Percentiles rank a stretch among this genome's conserved stretches.
phyloP scores from a whole-genome alignment of 2,329 filamentous ascomycete species.

The Colletotrichum sp. region DNA sequence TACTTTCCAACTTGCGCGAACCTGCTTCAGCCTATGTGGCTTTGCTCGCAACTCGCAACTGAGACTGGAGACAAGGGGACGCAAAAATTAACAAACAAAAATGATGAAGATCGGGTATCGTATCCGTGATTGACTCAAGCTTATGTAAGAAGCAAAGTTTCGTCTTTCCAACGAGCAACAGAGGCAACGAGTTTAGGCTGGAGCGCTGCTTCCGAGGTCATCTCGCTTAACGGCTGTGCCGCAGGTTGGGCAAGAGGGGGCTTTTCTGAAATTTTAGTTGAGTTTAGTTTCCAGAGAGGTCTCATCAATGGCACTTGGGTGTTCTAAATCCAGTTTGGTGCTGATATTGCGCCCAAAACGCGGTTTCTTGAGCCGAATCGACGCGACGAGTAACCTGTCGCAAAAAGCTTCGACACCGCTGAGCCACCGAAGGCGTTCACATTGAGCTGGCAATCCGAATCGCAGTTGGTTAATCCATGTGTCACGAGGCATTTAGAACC shows the following conservation, averaged over 20 bases:
- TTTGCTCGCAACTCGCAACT: neutral
- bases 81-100: neutral
- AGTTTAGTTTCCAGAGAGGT: neutral
- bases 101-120: neutral
- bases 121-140: neutral
- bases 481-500: neutral
- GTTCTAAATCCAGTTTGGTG: neutral
- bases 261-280: neutral
- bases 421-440: neutral
- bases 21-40: neutral
- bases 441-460: neutral
- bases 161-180: neutral
- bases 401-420: neutral
- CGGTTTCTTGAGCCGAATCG: neutral
- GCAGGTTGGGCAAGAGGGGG: neutral
- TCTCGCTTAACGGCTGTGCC: neutral
- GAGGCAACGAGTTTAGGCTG: neutral
- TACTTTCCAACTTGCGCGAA: neutral
- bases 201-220: neutral
- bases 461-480: neutral
- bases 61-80: neutral
- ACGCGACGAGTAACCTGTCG: neutral
- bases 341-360: neutral
- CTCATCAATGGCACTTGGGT: neutral
- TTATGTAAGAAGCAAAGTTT: neutral